Evolutionary conservation across 441 rosid genomes (phyloP).

Genomic region (Populus trichocarpa): DNA sequence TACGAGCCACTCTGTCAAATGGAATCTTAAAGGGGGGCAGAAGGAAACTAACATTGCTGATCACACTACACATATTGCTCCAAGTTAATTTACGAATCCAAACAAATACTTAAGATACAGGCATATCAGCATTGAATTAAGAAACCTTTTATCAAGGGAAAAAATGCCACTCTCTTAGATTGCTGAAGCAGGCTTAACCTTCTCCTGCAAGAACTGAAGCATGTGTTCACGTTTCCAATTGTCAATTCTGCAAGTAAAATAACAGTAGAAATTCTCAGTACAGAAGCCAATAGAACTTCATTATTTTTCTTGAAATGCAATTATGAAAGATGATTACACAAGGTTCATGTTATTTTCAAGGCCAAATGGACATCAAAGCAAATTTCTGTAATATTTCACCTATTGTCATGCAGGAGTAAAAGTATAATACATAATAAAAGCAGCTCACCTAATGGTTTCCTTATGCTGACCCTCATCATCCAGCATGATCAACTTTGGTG

Average conservation of each 20-base stretch:
- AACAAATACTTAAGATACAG: not conserved
- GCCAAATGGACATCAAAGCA: not conserved
- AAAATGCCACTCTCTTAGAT: slow-evolving; percentile 16
- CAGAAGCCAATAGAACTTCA: not conserved
- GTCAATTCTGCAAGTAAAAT: slow-evolving; percentile 63
- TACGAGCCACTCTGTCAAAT: no score
- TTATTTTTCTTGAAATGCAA: not conserved
- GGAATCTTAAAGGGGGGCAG: no score
- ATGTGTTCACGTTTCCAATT: slow-evolving; percentile 96
- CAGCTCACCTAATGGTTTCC: slow-evolving; percentile 73
- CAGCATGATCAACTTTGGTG: slow-evolving; percentile 83
- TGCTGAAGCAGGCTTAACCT: slow-evolving; percentile 53
- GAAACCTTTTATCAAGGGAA: not conserved
- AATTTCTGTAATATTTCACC: not conserved
- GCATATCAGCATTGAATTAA: not conserved
- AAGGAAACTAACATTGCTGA: no score
- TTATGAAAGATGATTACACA: not conserved
- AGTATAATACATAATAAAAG: slow-evolving; percentile 1
- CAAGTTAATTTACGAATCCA: not conserved
- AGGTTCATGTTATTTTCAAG: not conserved
- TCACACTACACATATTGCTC: not conserved
- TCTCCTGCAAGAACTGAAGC: slow-evolving; percentile 67
- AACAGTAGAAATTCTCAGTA: not conserved
- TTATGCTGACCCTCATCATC: slow-evolving; percentile 71
- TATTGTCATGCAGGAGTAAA: not conserved